Conservation (phyloP, 495 filamentous ascomycete species). For the Podospora tetraspora region DNA sequence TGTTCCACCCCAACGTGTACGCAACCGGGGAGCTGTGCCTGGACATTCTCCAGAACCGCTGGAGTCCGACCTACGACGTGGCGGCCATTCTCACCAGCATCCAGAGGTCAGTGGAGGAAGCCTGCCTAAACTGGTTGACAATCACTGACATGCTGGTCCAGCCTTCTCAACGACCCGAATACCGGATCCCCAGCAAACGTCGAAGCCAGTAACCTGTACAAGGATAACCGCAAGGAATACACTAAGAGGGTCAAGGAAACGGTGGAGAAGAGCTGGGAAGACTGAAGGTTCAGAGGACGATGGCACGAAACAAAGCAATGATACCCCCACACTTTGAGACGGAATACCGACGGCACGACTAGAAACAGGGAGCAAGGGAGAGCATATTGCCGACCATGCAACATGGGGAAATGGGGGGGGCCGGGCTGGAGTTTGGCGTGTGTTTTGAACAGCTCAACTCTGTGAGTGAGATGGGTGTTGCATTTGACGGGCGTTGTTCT, state of each 20-base stretch:
- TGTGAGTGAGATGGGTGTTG: conserved; percentile 1
- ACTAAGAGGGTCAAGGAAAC: conserved; percentile 92
- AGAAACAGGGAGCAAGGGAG: not conserved
- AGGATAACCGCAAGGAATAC: conserved; percentile 95
- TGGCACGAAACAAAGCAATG: not conserved
- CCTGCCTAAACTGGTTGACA: conserved; percentile 3
- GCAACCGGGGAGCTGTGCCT: conserved; percentile 93
- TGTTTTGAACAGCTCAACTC: conserved; percentile 1
- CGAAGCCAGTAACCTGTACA: conserved; percentile 97
- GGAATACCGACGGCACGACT: not conserved
- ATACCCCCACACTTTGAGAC: not conserved
- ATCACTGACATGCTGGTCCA: conserved; percentile 33
- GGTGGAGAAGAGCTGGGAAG: conserved; percentile 99
- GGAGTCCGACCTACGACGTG: conserved; percentile 98
- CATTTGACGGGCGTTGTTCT: not conserved
- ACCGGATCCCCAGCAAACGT: conserved; percentile 96
- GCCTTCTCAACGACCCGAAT: conserved; percentile 97
- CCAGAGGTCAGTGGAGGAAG: conserved; percentile 63
- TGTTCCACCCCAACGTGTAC: conserved; percentile 99
- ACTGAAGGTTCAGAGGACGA: conserved; percentile 40
- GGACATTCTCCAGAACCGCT: conserved; percentile 95
- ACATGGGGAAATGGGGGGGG: not conserved
- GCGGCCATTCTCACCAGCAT: conserved; percentile 96
- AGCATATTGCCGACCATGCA: not conserved
- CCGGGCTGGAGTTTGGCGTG: not conserved